Evolutionary conservation across 2,329 filamentous ascomycete species (phyloP), one percentile per base, ranked within the genome.

Genomic region (Lachnellula cervina): DNA sequence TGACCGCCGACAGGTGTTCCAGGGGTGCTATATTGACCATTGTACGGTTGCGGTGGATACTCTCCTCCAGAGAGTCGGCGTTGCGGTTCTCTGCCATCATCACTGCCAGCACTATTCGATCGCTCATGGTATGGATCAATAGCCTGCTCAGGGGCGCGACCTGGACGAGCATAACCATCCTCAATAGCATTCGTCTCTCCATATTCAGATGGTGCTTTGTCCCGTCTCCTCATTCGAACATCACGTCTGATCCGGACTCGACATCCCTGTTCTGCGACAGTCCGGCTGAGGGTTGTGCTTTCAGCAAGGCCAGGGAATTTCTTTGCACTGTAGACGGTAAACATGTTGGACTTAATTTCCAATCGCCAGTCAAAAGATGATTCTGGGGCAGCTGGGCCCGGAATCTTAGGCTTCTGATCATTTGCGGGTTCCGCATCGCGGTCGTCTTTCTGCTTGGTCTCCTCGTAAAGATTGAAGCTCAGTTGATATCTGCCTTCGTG

Each of bases 261-360:
- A 72, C 94, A 97, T 56, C 94, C 94, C 73, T 99, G 94, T 72
- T 99, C 93, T 17, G 93, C 92, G 44, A 99, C 91, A 37, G 90
- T 88, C 60, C 92, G 88, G 73, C 92, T 97, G 49, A 97, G 78
- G 13, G 82, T 77, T 0, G 94, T 99, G 75, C 91, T 97, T 71
- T 94, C 90, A 45, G 89, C 87, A 57, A 97, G 77, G 17, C 93
- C 94, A 16, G 94, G 94, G 75, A 99, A 99, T 76, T 97, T 97
- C 84, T 97, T 99, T 51, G 94, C 94, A 66, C 92, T 97, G 76
- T 82, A 97, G 43, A 97, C 94, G 49, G 83, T 86, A 71, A 99
- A 97, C 0, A 89, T 84, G 13, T 80, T 75, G 0, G 94, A 96
- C 77, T 93, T 91, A 66, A 97, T 88, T 71, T 96, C 90, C 74